Percentiles rank a stretch among this genome's conserved stretches.
Evolutionary conservation across 768 basidiomycete genomes (phyloP).

Genomic region (Lentinula detonsa): DNA sequence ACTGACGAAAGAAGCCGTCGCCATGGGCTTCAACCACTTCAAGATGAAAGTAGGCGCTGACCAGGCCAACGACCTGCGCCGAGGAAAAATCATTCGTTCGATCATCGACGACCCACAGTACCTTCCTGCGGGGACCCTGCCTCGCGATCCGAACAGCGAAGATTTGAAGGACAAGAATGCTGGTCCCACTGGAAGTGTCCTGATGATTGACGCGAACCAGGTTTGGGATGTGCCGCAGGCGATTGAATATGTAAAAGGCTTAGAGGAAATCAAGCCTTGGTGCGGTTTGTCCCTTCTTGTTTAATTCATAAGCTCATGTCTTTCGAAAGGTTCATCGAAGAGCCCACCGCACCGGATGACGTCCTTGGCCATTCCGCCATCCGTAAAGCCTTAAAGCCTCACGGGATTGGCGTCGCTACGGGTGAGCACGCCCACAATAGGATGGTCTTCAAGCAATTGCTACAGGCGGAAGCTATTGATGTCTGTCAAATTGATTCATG

Average conservation of each 20-base stretch:
- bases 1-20: slow-evolving; percentile 81
- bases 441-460: slow-evolving; percentile 92
- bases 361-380: slow-evolving; percentile 81
- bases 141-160: slow-evolving; percentile 54
- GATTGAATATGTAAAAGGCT: slow-evolving; percentile 81
- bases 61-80: slow-evolving; percentile 74
- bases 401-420: slow-evolving; percentile 87
- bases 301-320: not conserved
- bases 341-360: slow-evolving; percentile 90
- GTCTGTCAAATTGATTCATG: slow-evolving; percentile 96
- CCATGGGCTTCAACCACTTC: slow-evolving; percentile 94
- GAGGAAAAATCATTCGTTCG: slow-evolving; percentile 84
- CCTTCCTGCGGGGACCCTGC: slow-evolving; percentile 52
- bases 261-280: slow-evolving; percentile 86
- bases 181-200: slow-evolving; percentile 86
- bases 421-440: slow-evolving; percentile 95
- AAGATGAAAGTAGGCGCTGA: slow-evolving; percentile 97
- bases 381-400: slow-evolving; percentile 67
- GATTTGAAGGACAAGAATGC: slow-evolving; percentile 86
- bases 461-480: slow-evolving; percentile 89
- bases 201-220: slow-evolving; percentile 98
- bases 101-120: slow-evolving; percentile 92
- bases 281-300: slow-evolving; percentile 21
- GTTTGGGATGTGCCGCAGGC: slow-evolving; percentile 94
- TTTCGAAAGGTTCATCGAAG: slow-evolving; percentile 76